phyloP scores from a whole-genome alignment of 768 basidiomycete species.

The Chalciporus chontae region DNA sequence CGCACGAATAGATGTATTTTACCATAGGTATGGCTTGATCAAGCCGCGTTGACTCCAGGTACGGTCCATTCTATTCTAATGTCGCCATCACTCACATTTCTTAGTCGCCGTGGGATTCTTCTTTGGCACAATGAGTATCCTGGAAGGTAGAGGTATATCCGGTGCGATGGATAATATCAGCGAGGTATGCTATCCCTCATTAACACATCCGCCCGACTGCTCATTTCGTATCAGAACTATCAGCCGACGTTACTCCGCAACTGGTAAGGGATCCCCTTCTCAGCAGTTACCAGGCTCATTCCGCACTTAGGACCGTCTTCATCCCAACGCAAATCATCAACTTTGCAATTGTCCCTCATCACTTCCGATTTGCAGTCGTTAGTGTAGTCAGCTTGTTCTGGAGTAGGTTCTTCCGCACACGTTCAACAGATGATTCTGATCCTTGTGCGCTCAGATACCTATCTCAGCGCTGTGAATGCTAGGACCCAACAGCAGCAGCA shows the following conservation, averaged over 20 bases:
- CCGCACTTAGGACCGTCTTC: slow-evolving; percentile 56
- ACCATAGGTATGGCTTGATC: slow-evolving; percentile 74
- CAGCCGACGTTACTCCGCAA: slow-evolving; percentile 71
- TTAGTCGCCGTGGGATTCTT: slow-evolving; percentile 48
- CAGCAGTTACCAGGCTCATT: not conserved
- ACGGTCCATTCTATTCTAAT: slow-evolving; percentile 8
- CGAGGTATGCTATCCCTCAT: slow-evolving; percentile 22
- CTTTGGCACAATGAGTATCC: slow-evolving; percentile 72
- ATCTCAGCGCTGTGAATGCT: slow-evolving; percentile 58
- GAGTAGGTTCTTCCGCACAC: slow-evolving; percentile 49
- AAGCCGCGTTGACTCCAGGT: slow-evolving; percentile 74
- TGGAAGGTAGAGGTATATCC: slow-evolving; percentile 67
- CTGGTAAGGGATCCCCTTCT: slow-evolving; percentile 45
- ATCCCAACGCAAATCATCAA: slow-evolving; percentile 77
- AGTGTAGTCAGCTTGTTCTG: slow-evolving; percentile 78
- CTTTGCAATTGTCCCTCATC: slow-evolving; percentile 72
- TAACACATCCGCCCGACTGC: not conserved
- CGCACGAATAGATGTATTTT: not conserved
- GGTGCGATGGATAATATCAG: slow-evolving; percentile 48
- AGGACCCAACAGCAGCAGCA: not conserved
- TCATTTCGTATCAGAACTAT: slow-evolving; percentile 49
- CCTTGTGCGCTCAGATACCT: slow-evolving; percentile 45
- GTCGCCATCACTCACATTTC: slow-evolving; percentile 2
- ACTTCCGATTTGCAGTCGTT: slow-evolving; percentile 71
- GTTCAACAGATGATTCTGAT: slow-evolving; percentile 2